Conservation (phyloP, 2,329 filamentous ascomycete genomes). For the Penicillium sp. region DNA sequence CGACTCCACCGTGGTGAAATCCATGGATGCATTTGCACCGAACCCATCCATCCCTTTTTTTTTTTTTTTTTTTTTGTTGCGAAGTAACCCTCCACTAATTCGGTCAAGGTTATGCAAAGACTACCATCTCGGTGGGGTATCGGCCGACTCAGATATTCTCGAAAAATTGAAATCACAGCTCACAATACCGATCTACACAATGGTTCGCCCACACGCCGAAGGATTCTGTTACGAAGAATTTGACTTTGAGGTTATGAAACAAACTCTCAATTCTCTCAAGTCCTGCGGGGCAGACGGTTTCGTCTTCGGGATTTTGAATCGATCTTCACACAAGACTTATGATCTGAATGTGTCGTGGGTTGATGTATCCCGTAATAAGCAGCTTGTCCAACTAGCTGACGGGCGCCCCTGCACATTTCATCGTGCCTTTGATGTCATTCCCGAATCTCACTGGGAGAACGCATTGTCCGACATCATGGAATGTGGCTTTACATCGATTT, state of each 20-base stretch:
- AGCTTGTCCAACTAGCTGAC: conserved; percentile 45
- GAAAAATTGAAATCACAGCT: conserved; percentile 27
- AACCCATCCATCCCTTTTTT: too few species aligned
- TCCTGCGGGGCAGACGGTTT: conserved; percentile 46
- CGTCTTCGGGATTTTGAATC: conserved; percentile 52
- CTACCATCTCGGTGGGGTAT: conserved; percentile 20
- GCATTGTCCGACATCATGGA: conserved; percentile 39
- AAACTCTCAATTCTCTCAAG: conserved; percentile 40
- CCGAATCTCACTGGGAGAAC: conserved; percentile 20
- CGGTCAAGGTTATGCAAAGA: conserved; percentile 23
- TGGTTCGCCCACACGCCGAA: conserved; percentile 54
- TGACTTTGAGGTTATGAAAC: conserved; percentile 49
- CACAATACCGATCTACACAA: conserved; percentile 50
- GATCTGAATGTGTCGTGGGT: conserved; percentile 25
- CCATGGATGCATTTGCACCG: too few species aligned
- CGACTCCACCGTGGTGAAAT: too few species aligned
- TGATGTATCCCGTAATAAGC: conserved; percentile 43
- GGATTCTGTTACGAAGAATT: conserved; percentile 46
- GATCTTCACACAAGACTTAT: conserved; percentile 11
- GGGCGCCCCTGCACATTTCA: conserved; percentile 55
- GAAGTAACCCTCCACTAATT: too few species aligned
- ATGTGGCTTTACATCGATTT: conserved; percentile 49
- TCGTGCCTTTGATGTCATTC: conserved; percentile 52
- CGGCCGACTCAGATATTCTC: conserved; percentile 21
- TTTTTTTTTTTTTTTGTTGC: too few species aligned